Percentiles rank a stretch among this genome's conserved stretches.
Evolutionary conservation across 2,329 filamentous ascomycete genomes (phyloP).

Genomic region (Phialemoniopsis sp.): DNA sequence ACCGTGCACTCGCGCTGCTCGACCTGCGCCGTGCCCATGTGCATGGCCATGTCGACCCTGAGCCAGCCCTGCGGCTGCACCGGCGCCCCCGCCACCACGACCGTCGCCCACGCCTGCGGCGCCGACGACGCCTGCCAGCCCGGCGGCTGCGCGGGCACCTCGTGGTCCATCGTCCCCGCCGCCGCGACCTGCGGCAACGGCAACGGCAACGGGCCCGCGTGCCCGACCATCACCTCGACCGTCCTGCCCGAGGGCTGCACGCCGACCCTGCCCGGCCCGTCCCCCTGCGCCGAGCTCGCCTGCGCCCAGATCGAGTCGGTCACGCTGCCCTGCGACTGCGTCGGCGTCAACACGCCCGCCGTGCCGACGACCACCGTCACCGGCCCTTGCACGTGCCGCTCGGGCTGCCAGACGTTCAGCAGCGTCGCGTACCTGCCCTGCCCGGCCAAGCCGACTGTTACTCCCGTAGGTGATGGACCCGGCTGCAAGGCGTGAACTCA

Average conservation of each 20-base stretch:
- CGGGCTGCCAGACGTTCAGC: conserved; percentile 6
- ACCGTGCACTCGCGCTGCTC: no score
- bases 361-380: conserved; percentile 4
- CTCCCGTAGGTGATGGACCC: no score
- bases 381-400: conserved; percentile 5
- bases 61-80: no score
- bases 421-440: conserved; percentile 4
- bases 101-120: no score
- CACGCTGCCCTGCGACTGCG: conserved; percentile 7
- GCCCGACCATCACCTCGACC: conserved; percentile 3
- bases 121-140: no score
- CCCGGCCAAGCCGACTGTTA: not conserved
- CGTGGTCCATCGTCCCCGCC: not conserved
- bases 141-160: not conserved
- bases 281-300: conserved; percentile 2
- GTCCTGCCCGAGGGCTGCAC: conserved; percentile 1
- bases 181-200: not conserved
- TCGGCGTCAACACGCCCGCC: not conserved
- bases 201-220: not conserved
- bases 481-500: no score
- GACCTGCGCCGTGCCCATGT: no score
- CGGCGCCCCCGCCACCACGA: no score
- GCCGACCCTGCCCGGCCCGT: conserved; percentile 1
- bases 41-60: no score
- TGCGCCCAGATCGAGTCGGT: conserved; percentile 1